phyloP scores from a whole-genome alignment of 2,329 filamentous ascomycete genomes.

The Aspergillus udagawae region DNA sequence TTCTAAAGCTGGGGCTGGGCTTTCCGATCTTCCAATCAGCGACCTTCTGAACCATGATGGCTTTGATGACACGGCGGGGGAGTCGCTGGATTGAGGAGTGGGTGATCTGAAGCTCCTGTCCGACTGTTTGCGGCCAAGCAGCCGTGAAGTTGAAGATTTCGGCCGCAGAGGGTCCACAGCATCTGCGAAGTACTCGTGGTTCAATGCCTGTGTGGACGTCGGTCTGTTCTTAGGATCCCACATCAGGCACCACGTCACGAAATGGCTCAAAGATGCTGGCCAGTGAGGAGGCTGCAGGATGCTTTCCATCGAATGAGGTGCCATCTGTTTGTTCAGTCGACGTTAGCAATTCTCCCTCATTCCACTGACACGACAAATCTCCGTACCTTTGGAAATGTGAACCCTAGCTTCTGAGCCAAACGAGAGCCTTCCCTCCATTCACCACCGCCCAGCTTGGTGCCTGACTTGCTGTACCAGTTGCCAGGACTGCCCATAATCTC shows the following conservation, averaged over 20 bases:
- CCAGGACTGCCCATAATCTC: constrained; percentile 99
- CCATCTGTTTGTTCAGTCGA: constrained; percentile 65
- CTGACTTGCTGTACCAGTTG: constrained; percentile 94
- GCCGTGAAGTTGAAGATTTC: constrained; percentile 81
- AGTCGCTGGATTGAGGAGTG: constrained; percentile 60
- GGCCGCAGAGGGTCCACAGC: constrained; percentile 87
- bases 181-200: constrained; percentile 91
- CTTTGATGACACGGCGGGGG: constrained; percentile 66
- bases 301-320: constrained; percentile 91
- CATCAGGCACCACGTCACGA: constrained; percentile 98
- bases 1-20: constrained; percentile 55
- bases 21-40: constrained; percentile 75
- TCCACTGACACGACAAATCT: constrained; percentile 8
- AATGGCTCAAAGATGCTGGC: constrained; percentile 81
- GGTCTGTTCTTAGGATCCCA: constrained; percentile 94
- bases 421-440: constrained; percentile 96
- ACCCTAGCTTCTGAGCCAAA: constrained; percentile 90
- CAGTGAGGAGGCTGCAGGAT: constrained; percentile 88
- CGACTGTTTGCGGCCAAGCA: constrained; percentile 86
- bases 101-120: constrained; percentile 64
- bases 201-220: constrained; percentile 88
- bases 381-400: constrained; percentile 82
- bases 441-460: constrained; percentile 81
- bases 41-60: constrained; percentile 97
- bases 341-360: constrained; percentile 7